Evolutionary conservation across 108 stramenopile genomes (phyloP).

Genomic region (Conticribra weissflogii): DNA sequence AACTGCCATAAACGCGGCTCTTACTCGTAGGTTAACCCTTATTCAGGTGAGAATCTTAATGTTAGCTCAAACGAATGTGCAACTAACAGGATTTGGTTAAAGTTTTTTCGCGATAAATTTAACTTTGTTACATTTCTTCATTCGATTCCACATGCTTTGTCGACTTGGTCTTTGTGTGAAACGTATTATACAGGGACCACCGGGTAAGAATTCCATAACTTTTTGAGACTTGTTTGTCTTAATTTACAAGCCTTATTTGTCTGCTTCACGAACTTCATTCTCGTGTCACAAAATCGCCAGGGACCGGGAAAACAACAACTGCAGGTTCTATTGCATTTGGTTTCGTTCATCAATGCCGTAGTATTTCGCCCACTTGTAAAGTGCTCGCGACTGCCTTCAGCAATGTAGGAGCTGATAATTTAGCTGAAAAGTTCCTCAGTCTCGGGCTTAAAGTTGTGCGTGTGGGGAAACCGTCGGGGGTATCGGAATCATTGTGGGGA

Average conservation of each 20-base stretch:
- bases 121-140: background rate
- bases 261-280: too few relatives aligned
- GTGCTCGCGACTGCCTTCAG: conserved; percentile 86
- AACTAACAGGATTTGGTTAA: background rate
- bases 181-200: too few relatives aligned
- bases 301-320: conserved; percentile 75
- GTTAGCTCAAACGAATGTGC: too few relatives aligned
- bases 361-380: conserved; percentile 68
- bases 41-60: too few relatives aligned
- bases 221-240: too few relatives aligned
- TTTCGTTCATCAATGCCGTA: conserved; percentile 83
- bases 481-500: conserved; percentile 73
- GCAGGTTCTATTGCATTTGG: conserved; percentile 85
- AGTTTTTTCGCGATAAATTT: background rate
- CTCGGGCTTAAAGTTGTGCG: conserved; percentile 87
- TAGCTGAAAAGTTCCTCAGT: conserved; percentile 66
- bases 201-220: too few relatives aligned
- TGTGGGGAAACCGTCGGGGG: conserved; percentile 81
- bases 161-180: too few relatives aligned
- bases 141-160: conserved; percentile 1
- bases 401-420: conserved; percentile 90
- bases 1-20: conserved; percentile 75
- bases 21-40: conserved; percentile 78
- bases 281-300: too few relatives aligned
- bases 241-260: too few relatives aligned